These are phyloP conservation scores for Linnemannia zychae DNA, from an alignment of 192 early-diverging fungal species.

Conservation along the genomic window DNA sequence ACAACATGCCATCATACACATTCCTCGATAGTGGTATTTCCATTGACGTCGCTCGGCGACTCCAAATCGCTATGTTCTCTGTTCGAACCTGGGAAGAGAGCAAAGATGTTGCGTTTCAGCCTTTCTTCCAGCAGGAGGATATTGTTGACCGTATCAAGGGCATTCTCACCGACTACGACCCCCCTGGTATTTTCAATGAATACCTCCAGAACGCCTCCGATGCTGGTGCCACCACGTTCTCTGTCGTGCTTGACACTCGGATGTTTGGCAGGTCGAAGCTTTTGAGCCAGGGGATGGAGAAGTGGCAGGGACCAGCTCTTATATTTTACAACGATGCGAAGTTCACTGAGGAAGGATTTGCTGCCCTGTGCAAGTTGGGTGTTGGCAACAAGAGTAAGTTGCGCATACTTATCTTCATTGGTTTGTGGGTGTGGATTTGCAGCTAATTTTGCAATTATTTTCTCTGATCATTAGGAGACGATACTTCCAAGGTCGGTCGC, in stretches of 20 bases:
- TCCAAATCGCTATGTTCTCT: conserved; percentile 17
- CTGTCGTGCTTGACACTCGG: conserved; percentile 8
- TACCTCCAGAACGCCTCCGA: conserved; percentile 38
- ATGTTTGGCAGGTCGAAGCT: neutral
- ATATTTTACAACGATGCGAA: conserved; percentile 23
- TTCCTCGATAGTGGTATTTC: neutral
- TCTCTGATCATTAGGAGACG: neutral
- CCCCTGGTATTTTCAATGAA: conserved; percentile 19
- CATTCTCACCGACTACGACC: conserved; percentile 17
- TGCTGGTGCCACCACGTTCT: conserved; percentile 23
- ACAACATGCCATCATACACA: neutral
- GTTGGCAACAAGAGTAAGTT: conserved; percentile 22
- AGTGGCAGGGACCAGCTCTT: conserved; percentile 37
- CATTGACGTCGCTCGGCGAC: neutral
- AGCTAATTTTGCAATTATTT: no score
- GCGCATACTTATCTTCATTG: no score
- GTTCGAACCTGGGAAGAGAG: neutral
- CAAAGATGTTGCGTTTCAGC: neutral
- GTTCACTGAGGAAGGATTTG: conserved; percentile 21
- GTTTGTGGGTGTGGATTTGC: no score
- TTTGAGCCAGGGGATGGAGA: conserved; percentile 3
- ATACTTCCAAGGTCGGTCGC: conserved; percentile 6
- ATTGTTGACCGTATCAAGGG: conserved; percentile 14
- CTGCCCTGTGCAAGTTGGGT: conserved; percentile 12
- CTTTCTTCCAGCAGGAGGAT: conserved; percentile 5